These are phyloP conservation scores for Candida ipomoeae DNA, from an alignment of 805 yeast species.

Conservation along the genomic window DNA sequence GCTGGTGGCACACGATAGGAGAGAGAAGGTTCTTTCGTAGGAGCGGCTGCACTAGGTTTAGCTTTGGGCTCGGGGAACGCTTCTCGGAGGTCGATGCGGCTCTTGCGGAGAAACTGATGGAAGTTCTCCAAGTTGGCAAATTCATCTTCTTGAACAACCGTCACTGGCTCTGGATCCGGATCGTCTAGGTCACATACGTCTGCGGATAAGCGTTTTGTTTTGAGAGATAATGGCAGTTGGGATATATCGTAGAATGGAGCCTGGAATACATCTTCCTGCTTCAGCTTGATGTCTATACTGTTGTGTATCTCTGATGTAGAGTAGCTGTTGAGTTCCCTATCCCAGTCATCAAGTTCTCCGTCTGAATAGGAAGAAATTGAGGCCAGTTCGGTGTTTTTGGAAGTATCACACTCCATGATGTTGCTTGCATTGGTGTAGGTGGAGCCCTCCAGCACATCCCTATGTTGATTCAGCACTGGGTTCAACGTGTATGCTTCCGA, in stretches of 20 bases:
- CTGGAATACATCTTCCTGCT: neutral
- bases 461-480: conserved; percentile 24
- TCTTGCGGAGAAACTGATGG: conserved; percentile 27
- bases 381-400: neutral
- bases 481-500: conserved; percentile 36
- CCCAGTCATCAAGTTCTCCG: conserved; percentile 1
- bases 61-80: conserved; percentile 27
- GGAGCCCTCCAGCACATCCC: conserved; percentile 14
- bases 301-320: neutral
- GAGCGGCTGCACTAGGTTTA: conserved; percentile 14
- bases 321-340: neutral
- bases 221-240: conserved; percentile 9
- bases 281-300: neutral
- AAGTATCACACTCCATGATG: conserved; percentile 10
- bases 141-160: neutral
- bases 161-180: conserved; percentile 1
- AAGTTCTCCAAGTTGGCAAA: conserved; percentile 22
- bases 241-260: neutral
- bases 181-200: conserved; percentile 7
- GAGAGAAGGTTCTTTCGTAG: neutral
- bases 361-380: conserved; percentile 1
- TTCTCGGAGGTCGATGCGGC: conserved; percentile 28
- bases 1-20: conserved; percentile 11
- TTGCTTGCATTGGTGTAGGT: conserved; percentile 14
- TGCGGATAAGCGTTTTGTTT: neutral